A percentile compares a stretch with the other conserved stretches of the same genome.
These are phyloP conservation scores for Podospora appendiculata DNA, from an alignment of 495 filamentous ascomycete genomes.

Conservation along the genomic window DNA sequence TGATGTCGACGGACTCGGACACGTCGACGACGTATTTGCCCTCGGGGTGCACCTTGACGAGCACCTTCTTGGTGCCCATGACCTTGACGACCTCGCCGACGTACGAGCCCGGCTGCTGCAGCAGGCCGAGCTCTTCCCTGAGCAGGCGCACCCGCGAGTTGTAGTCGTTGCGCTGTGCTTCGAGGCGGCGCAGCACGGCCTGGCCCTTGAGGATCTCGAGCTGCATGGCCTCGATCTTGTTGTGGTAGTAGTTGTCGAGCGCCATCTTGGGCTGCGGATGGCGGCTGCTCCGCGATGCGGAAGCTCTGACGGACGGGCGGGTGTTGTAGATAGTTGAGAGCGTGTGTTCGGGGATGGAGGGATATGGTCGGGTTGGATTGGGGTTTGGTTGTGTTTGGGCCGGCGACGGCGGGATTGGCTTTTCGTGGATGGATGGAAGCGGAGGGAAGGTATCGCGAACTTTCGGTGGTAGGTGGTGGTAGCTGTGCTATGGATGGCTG, in stretches of 20 bases:
- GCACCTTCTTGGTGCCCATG: conserved; percentile 98
- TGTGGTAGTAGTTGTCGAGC: conserved; percentile 97
- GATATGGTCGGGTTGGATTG: no score
- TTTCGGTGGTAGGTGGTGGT: neutral
- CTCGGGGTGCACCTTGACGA: conserved; percentile 98
- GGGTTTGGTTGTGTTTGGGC: no score
- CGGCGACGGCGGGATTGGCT: no score
- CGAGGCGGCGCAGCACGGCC: conserved; percentile 85
- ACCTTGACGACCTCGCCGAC: conserved; percentile 99
- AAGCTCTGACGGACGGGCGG: neutral
- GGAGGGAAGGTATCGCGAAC: no score
- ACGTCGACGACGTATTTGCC: conserved; percentile 99
- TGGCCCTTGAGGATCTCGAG: conserved; percentile 98
- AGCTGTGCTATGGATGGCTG: neutral
- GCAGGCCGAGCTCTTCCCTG: conserved; percentile 88
- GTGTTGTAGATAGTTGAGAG: no score
- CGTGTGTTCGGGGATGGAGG: no score
- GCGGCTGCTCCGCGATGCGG: neutral
- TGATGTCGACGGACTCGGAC: conserved; percentile 85
- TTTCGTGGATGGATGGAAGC: no score
- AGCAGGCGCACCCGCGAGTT: conserved; percentile 95
- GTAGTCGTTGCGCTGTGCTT: conserved; percentile 98
- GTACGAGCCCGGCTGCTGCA: conserved; percentile 97
- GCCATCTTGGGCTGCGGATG: conserved; percentile 55
- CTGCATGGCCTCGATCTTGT: conserved; percentile 99